Base-by-base conservation (phyloP, 208 protist genomes). In the Acanthamoeba polyphaga region DNA sequence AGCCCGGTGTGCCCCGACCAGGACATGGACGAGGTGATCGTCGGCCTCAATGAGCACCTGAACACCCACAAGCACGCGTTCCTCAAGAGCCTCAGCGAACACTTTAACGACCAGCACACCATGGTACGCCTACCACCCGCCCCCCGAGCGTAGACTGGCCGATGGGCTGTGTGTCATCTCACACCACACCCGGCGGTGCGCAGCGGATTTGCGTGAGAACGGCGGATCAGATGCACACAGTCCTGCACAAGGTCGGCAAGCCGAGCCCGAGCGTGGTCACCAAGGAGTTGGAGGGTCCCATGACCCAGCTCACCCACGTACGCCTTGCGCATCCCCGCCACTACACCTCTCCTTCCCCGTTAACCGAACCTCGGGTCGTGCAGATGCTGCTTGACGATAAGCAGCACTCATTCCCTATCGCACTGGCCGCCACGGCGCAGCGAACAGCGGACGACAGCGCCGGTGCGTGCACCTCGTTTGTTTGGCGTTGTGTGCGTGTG, bases 331-430 rank as follows among this genome's bases (percentile, higher is more conserved):
- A 15, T 7, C 15, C 53, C 53, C 15, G 53, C 7, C 53, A 15
- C 53, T 15, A 15, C n/a, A n/a, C n/a, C 51, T 55, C 51, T 62
- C 12, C 58, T 62, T 15, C 7, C 27, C 38, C 0, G 60, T 7
- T 66, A 29, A n/a, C 60, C 17, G 55, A 62, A 13, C 2, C 19
- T 7, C 1, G 55, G 17, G 10, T 58, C 12, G 13, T 10, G n/a
- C 74, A 82, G 74, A 24, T 82, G 74, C 74, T 82, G 74, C 43
- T 82, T 34, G 74, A 43, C 74, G 74, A 82, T 24, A 82, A 82
- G 74, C 74, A 53, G 74, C 55, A 55, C 74, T 46, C 74, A 2
- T 82, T 82, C 46, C 46, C 74, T 22, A 46, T 82, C 8, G 74
- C 74, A 38, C 38, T 82, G 32, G 38, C 74, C 22, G 38, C 74